Evolutionary conservation across 176 grass and related monocot genomes (phyloP).

Genomic region (Neostapfia colusana): DNA sequence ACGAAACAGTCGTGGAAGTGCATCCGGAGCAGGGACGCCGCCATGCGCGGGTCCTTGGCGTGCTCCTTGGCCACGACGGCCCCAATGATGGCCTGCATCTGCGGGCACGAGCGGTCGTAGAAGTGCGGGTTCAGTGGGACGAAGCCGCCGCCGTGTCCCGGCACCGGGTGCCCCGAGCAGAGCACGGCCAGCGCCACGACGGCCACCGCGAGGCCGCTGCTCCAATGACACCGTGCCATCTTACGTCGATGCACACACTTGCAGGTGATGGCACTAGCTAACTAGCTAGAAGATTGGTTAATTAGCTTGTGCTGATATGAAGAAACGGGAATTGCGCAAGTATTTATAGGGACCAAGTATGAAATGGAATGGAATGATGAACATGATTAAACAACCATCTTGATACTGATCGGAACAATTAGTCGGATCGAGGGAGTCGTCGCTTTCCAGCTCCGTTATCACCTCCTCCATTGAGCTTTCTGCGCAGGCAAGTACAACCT

Average conservation of each 20-base stretch:
- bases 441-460: slow-evolving; percentile 48
- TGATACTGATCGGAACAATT: neutral
- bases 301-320: slow-evolving; percentile 18
- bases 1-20: slow-evolving; percentile 99
- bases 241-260: neutral
- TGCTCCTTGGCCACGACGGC: slow-evolving; percentile 62
- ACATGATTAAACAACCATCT: neutral
- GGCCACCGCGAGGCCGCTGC: slow-evolving; percentile 32
- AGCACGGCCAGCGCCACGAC: slow-evolving; percentile 5
- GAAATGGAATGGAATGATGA: neutral
- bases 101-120: slow-evolving; percentile 74
- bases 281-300: neutral
- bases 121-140: slow-evolving; percentile 62
- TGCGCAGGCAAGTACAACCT: slow-evolving; percentile 62
- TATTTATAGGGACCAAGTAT: slow-evolving; percentile 31
- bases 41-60: slow-evolving; percentile 80
- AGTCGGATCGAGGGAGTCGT: slow-evolving; percentile 24
- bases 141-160: slow-evolving; percentile 23
- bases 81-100: slow-evolving; percentile 58
- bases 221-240: slow-evolving; percentile 34
- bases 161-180: slow-evolving; percentile 23
- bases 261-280: neutral
- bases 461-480: slow-evolving; percentile 43
- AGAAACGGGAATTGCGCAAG: neutral
- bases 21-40: slow-evolving; percentile 75